phyloP scores from a whole-genome alignment of 2,329 filamentous ascomycete genomes.

The Microsporum audouinii region DNA sequence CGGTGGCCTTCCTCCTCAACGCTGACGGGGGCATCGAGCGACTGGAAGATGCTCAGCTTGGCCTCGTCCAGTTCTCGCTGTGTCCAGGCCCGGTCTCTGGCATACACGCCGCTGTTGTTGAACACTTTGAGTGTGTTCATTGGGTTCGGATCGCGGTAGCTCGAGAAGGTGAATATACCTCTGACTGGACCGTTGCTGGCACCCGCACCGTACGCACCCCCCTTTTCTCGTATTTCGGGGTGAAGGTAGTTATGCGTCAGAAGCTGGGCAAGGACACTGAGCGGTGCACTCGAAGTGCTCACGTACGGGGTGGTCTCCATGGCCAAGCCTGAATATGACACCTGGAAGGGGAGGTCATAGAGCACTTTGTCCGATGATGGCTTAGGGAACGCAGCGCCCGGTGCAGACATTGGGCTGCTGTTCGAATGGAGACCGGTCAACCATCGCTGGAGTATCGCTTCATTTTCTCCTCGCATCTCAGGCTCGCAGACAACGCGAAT shows the following conservation, averaged over 20 bases:
- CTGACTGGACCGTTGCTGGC: constrained; percentile 70
- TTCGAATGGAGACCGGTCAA: constrained; percentile 43
- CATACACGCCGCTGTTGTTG: constrained; percentile 70
- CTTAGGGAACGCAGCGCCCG: constrained; percentile 18
- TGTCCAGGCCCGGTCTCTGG: constrained; percentile 67
- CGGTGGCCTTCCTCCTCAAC: constrained; percentile 82
- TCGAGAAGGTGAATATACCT: constrained; percentile 87
- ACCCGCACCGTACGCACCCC: constrained; percentile 87
- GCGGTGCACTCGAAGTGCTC: constrained; percentile 59
- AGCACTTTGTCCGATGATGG: constrained; percentile 56
- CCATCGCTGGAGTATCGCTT: constrained; percentile 59
- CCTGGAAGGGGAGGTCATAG: constrained; percentile 91
- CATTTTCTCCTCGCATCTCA: constrained; percentile 60
- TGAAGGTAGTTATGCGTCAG: constrained; percentile 94
- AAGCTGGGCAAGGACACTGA: constrained; percentile 81
- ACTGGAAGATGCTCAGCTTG: constrained; percentile 89
- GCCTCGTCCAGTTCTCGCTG: constrained; percentile 85
- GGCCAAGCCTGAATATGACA: constrained; percentile 81
- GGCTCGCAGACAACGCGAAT: constrained; percentile 75
- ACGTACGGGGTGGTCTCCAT: constrained; percentile 76
- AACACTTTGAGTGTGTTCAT: constrained; percentile 79
- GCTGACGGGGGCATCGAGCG: constrained; percentile 74
- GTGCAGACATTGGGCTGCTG: constrained; percentile 25
- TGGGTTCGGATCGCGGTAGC: constrained; percentile 92
- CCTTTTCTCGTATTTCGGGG: constrained; percentile 95